A percentile compares a stretch with the other conserved stretches of the same genome.
These are phyloP conservation scores for Tulasnella sp. DNA, from an alignment of 768 basidiomycete genomes.

Conservation along the genomic window DNA sequence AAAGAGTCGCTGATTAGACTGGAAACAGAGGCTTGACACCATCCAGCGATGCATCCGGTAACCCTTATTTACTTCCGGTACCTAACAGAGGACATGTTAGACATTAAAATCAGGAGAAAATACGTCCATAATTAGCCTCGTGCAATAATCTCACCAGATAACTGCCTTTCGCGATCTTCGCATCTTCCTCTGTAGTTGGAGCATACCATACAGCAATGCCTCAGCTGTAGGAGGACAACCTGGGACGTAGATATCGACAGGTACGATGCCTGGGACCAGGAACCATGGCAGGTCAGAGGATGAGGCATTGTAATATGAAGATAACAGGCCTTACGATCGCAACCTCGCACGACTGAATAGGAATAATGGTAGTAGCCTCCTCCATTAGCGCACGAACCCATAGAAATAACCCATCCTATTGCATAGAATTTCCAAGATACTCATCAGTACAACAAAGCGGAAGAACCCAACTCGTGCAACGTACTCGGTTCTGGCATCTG, in stretches of 20 bases:
- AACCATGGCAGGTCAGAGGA: neutral
- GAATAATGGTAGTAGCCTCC: constrained; percentile 98
- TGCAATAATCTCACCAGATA: constrained; percentile 51
- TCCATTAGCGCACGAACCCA: constrained; percentile 99
- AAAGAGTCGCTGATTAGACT: too few species aligned
- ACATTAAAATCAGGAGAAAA: neutral
- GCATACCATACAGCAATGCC: constrained; percentile 91
- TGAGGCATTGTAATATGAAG: neutral
- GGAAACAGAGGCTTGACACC: too few species aligned
- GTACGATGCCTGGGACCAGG: constrained; percentile 66
- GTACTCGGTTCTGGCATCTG: constrained; percentile 88
- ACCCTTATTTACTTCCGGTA: constrained; percentile 16
- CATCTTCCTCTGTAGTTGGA: constrained; percentile 96
- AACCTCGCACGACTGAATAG: constrained; percentile 96
- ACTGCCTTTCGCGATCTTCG: constrained; percentile 75
- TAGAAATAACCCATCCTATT: constrained; percentile 92
- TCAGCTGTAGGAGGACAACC: constrained; percentile 95
- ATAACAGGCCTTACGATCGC: constrained; percentile 59
- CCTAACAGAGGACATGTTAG: neutral
- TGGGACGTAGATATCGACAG: constrained; percentile 96
- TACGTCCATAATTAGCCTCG: neutral
- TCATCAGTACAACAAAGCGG: neutral
- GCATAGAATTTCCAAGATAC: too few species aligned
- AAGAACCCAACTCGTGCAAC: neutral
- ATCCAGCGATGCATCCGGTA: too few species aligned